Percentiles rank a stretch among this genome's conserved stretches.
Conservation (phyloP, 768 basidiomycete species). For the Mycena polygramma region DNA sequence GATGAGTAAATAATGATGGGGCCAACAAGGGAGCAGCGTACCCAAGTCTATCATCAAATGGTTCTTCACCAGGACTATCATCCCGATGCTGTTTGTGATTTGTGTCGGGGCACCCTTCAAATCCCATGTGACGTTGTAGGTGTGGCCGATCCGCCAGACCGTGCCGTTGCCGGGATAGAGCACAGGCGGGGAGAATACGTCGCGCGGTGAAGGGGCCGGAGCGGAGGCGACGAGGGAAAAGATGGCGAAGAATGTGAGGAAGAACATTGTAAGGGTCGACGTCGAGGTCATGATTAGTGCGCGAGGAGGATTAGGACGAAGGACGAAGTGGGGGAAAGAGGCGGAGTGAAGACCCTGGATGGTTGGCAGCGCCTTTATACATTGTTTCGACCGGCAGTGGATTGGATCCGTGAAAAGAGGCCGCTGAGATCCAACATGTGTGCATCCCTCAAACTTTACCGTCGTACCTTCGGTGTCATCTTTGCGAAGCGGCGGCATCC, state of each 20-base stretch:
- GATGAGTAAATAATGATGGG: neutral
- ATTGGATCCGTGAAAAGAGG: conserved; percentile 12
- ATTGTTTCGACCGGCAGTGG: conserved; percentile 18
- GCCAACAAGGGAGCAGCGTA: conserved; percentile 33
- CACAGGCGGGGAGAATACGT: conserved; percentile 64
- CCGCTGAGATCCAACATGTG: conserved; percentile 23
- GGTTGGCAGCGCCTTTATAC: conserved; percentile 28
- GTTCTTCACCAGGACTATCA: conserved; percentile 52
- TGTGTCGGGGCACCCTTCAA: conserved; percentile 49
- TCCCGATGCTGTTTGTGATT: conserved; percentile 59
- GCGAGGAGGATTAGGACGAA: conserved; percentile 29
- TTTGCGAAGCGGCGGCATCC: conserved; percentile 33
- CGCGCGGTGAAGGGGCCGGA: conserved; percentile 47
- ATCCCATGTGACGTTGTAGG: conserved; percentile 66
- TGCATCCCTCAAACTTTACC: conserved; percentile 22
- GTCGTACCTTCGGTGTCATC: conserved; percentile 29
- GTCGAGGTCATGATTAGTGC: conserved; percentile 37
- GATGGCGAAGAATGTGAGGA: conserved; percentile 39
- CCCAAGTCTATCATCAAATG: conserved; percentile 48
- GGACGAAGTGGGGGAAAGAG: conserved; percentile 9
- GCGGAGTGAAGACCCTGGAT: conserved; percentile 24
- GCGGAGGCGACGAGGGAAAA: conserved; percentile 40
- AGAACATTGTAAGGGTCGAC: conserved; percentile 34
- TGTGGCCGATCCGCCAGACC: conserved; percentile 60
- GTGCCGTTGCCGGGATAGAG: conserved; percentile 55